Evolutionary conservation across 306 rosid genomes (phyloP), one percentile per base, ranked within the genome.

Genomic region (Vicia villosa): DNA sequence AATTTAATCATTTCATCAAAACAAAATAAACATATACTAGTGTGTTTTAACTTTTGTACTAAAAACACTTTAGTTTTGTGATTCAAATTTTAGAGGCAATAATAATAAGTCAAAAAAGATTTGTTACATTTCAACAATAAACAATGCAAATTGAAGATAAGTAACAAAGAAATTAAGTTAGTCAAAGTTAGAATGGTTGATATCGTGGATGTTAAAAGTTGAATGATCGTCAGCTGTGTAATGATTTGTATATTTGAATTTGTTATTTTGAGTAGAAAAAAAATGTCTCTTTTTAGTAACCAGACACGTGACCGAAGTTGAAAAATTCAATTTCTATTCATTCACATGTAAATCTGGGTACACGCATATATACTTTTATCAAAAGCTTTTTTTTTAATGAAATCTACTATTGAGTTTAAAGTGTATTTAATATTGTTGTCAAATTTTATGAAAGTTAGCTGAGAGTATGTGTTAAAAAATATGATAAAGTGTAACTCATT

Each of bases 171-270:
- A 64, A 42, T 6, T 1, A 69, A 41, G 41, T 45, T 41, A 37
- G 84, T 43, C 74, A 52, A 66, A 59, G 26, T 46, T 20, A 60
- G 68, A 54, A 58, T n/a, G 61, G 65, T 37, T 47, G 75, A 59
- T 57, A 11, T 1, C 4, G 37, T 10, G 16, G 43, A 68, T 36
- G 16, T 46, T 45, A 22, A 41, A 73, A 32, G 64, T 60, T 50
- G 42, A 74, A 55, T 8, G 59, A 57, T 40, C 21, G 51, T 66
- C 21, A 41, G 22, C 13, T 7, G 19, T 50, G 75, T 56, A 67
- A 81, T 81, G 57, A 72, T 66, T 60, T 21, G 21, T 16, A 13
- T 12, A 50, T 37, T 49, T 73, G 66, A 59, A 60, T 36, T n/a
- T 19, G 20, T 41, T 41, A n/a, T 69, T n/a, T 10, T 10, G 54